Conservation (phyloP, 2,329 filamentous ascomycete genomes). For the Hypoxylon sp. region DNA sequence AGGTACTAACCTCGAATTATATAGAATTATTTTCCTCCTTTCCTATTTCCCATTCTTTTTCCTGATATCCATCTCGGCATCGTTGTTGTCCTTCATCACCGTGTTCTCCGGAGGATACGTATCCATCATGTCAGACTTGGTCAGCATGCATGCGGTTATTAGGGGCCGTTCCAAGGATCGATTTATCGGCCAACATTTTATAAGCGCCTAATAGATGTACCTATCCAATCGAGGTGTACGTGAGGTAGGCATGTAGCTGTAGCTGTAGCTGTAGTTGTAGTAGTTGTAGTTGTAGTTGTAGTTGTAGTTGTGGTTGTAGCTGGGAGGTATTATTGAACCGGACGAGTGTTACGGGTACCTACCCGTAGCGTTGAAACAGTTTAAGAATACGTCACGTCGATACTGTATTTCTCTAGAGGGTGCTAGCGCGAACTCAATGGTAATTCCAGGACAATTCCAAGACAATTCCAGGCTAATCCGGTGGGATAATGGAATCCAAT, state of each 20-base stretch:
- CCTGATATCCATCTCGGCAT: conserved; percentile 21
- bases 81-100: conserved; percentile 11
- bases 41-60: conserved; percentile 1
- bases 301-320: too few relatives aligned
- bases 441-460: not conserved
- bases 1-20: conserved; percentile 1
- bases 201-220: conserved; percentile 18
- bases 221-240: conserved; percentile 12
- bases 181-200: conserved; percentile 36
- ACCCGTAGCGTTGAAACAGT: conserved; percentile 37
- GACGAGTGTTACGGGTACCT: conserved; percentile 40
- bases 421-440: not conserved
- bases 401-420: conserved; percentile 26
- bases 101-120: conserved; percentile 15
- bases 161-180: conserved; percentile 37
- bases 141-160: conserved; percentile 44
- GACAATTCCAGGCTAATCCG: not conserved
- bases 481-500: not conserved
- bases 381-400: conserved; percentile 3
- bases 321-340: conserved; percentile 16
- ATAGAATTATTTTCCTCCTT: conserved; percentile 6
- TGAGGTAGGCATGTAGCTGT: not conserved
- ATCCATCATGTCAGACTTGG: conserved; percentile 44
- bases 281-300: too few relatives aligned
- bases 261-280: too few relatives aligned